Evolutionary conservation across 2,329 filamentous ascomycete genomes (phyloP), one percentile per base, ranked within the genome.

Genomic region (Alternaria arborescens): DNA sequence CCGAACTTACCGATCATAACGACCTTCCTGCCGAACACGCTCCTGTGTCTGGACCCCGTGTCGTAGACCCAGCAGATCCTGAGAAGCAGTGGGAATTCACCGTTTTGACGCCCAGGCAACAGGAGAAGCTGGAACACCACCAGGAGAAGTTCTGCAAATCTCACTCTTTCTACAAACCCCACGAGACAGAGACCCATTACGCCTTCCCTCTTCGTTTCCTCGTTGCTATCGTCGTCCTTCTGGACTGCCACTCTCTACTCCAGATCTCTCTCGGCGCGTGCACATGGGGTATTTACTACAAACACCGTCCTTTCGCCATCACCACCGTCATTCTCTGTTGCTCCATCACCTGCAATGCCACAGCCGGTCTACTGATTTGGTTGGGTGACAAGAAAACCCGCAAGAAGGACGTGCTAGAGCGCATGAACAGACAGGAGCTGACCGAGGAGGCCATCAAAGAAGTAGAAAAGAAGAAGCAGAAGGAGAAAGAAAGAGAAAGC

Each of bases 81-180:
- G 75, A 77, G 57, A 75, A 77, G 52, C 75, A 78, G 53, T 77
- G 72, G 74, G 77, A 88, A 69, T 86, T 82, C 64, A 87, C 87
- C 0, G 89, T 92, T 4, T 82, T 95, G 3, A 88, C 83, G 0
- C 78, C 77, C 6, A 78, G 85, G 60, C 90, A 95, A 75, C 90
- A 93, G 71, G 84, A 84, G 61, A 87, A 85, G 50, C 84, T 96
- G 10, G 84, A 89, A 52, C 89, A 95, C 73, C 92, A 96, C 71
- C 90, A 94, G 72, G 85, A 83, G 67, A 94, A 94, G 71, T 91
- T 95, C 71, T 85, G 90, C 72, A 92, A 90, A 68, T 93, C 90
- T 0, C 92, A 96, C 76, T 93, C 91, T 6, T 96, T 94, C 78
- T 96, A 96, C 83, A 94, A 94, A 71, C 92, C 92, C 0, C 90